Evolutionary conservation across 148 eudicot species (phyloP).

Genomic region (Rhododendron mucronatum): DNA sequence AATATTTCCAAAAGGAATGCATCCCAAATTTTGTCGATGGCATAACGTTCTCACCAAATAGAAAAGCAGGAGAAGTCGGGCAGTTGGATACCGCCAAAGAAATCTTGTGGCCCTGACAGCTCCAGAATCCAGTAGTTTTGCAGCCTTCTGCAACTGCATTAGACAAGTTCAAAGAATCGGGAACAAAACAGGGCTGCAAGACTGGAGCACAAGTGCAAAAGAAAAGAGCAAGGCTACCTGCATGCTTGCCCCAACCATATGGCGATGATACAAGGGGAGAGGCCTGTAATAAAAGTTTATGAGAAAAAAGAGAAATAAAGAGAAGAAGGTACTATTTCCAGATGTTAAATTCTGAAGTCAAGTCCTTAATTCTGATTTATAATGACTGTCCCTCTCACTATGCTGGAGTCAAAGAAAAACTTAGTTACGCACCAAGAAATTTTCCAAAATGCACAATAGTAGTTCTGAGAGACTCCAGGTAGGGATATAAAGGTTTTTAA

Average conservation of each 20-base stretch:
- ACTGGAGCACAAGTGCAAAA: neutral
- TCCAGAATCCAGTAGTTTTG: conserved; percentile 84
- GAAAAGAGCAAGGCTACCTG: conserved; percentile 52
- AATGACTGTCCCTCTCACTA: neutral
- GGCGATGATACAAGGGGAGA: conserved; percentile 93
- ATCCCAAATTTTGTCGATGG: neutral
- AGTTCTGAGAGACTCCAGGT: neutral
- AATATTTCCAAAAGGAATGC: neutral
- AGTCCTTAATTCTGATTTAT: neutral
- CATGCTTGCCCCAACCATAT: conserved; percentile 80
- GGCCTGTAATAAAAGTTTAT: conserved; percentile 48
- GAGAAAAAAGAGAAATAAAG: neutral
- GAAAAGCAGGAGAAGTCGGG: conserved; percentile 74
- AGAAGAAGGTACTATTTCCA: neutral
- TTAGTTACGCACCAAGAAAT: neutral
- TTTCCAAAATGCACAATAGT: neutral
- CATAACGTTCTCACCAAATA: conserved; percentile 52
- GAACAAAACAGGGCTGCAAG: neutral
- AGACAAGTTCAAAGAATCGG: conserved; percentile 3
- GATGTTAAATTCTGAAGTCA: neutral
- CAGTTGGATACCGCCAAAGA: conserved; percentile 96
- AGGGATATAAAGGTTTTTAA: neutral
- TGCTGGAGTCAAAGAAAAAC: neutral
- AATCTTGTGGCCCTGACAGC: conserved; percentile 95
- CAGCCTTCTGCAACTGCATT: conserved; percentile 87